A percentile compares a stretch with the other conserved stretches of the same genome.
Evolutionary conservation across 176 grass and related monocot genomes (phyloP).

Genomic region (Aegilops bicornis): DNA sequence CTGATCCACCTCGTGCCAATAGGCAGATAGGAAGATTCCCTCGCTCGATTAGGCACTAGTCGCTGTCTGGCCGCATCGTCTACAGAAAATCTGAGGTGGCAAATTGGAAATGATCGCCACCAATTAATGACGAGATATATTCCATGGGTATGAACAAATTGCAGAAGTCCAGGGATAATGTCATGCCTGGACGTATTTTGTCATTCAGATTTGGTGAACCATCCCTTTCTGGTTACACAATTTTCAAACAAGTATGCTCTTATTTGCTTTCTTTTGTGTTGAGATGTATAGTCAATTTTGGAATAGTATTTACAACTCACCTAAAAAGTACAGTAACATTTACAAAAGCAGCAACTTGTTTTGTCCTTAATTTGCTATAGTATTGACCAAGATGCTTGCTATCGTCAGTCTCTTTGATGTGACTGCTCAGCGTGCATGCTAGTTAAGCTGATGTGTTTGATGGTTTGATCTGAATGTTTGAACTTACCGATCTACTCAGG

Average conservation of each 20-base stretch:
- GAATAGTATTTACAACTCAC: neutral
- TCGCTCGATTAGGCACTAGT: conserved; percentile 11
- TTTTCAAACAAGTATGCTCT: neutral
- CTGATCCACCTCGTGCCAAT: conserved; percentile 20
- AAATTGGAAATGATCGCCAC: conserved; percentile 20
- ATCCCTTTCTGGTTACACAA: conserved; percentile 20
- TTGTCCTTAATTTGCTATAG: conserved; percentile 9
- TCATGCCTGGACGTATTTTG: conserved; percentile 10
- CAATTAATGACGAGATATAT: neutral
- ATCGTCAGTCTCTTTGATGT: neutral
- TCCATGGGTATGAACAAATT: conserved; percentile 9
- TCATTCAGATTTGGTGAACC: neutral
- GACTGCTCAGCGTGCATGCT: neutral
- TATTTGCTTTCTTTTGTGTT: neutral
- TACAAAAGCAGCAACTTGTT: neutral
- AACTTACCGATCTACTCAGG: conserved; percentile 36
- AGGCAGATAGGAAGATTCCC: conserved; percentile 33
- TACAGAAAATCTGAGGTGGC: conserved; percentile 35
- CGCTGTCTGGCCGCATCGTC: neutral
- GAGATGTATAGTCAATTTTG: neutral
- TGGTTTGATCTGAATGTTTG: conserved; percentile 6
- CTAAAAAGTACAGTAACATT: neutral
- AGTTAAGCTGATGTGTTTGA: neutral
- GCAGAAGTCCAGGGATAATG: conserved; percentile 28
- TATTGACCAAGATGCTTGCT: neutral